Evolutionary conservation across 2,329 filamentous ascomycete genomes (phyloP), one percentile per base, ranked within the genome.

Genomic region (Seiridium unicorne): DNA sequence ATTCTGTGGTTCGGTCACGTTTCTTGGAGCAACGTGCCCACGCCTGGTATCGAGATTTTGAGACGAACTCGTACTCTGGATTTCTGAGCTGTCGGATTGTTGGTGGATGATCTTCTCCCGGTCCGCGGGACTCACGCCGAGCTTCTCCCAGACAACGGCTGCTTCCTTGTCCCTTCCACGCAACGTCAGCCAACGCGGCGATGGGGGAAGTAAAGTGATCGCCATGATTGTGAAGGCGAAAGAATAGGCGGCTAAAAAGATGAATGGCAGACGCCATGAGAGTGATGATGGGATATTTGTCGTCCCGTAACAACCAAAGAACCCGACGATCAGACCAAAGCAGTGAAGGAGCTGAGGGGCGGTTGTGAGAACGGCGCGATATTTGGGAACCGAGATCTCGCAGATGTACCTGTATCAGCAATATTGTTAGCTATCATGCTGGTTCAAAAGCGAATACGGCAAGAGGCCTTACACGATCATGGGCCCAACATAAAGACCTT

Each of bases 251-350:
- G 60, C 49, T 9, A 60, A 55, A 10, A 62, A 13, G 18, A 60
- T 48, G 44, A 63, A 58, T 8, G 62, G 62, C 35, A 63, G 55
- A 1, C 62, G 47, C 62, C 62, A 63, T 7, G 57, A 60, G 2
- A 62, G 26, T 9, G 60, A 60, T 5, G 32, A 49, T 7, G 36
- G 11, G 32, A 62, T 49, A 26, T 55, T 42, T 26, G 55, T 38
- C 9, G 60, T 63, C 46, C 58, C 62, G 42, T 63, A 63, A 48
- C 60, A 62, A 1, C 44, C 59, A 32, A 63, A 63, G 55, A 56
- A 63, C 8, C 62, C 62, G 13, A 61, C 44, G 5, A 60, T 46
- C 5, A 62, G 51, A 3, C 62, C 62, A 13, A 62, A 11, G 9
- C 57, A 60, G 46, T 38, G 44, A 6, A 62, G 55, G 3, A 60